Base-by-base conservation (phyloP, 495 filamentous ascomycete genomes). In the Aspergillus heteromorphus region DNA sequence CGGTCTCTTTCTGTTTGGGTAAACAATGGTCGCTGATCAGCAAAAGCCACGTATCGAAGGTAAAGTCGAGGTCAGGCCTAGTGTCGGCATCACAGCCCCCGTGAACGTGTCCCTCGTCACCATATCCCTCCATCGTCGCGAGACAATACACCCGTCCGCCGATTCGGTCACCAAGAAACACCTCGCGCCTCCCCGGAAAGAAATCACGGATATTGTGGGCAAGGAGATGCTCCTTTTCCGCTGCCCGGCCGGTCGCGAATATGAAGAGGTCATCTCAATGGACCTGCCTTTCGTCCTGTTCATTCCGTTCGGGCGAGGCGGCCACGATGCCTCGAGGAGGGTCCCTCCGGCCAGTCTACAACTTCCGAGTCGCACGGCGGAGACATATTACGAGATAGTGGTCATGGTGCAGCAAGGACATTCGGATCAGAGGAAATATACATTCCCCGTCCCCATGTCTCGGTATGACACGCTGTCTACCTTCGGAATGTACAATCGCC, bases 401-500 rank as follows among this genome's bases (percentile, higher is more conserved):
- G 93, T 98, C 11, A 93, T 84, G 53, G 90, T 98, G 13, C 92
- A 97, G 65, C 93, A 98, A 67, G 89, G 91, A 6, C 83, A 82
- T 43, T 79, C 83, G 53, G 83, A 91, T 30, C 87, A 97, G 66
- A 88, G 87, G 63, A 95, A 95, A 75, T 93, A 92, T 63, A 71
- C 86, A 6, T 96, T 96, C 57, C 92, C 93, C 1, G 88, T 97
- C 1, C 95, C 93, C 11, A 83, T 98, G 57, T 80, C 85, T 57
- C 81, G 93, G 59, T 98, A 97, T 72, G 93, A 98, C 69, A 98
- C 91, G 3, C 76, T 98, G 25, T 97, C 92, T 19, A 97, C 93
- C 27, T 98, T 97, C 71, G 95, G 93, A 67, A 98, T 98, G 93
- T 98, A 97, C 73, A 97, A 97, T 72, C 85, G 91, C 23, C 93